Evolutionary conservation across 176 grass and related monocot species (phyloP).

Genomic region (Stipa capillata): DNA sequence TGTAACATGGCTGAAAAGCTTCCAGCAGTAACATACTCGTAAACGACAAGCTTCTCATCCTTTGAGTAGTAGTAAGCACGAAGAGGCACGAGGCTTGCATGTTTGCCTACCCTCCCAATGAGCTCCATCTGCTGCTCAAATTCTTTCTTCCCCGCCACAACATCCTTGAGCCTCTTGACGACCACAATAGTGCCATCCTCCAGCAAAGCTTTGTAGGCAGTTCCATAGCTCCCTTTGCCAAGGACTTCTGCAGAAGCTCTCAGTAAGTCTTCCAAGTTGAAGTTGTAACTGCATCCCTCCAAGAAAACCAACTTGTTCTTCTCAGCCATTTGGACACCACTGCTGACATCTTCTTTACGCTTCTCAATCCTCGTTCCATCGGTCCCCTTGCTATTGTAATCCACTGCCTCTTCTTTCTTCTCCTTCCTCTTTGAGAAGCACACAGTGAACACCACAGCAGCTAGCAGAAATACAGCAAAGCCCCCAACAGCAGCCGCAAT

Average conservation of each 20-base stretch:
- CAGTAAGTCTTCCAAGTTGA: conserved; percentile 90
- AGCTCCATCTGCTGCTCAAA: conserved; percentile 98
- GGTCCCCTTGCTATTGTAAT: conserved; percentile 28
- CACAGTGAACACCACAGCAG: conserved; percentile 39
- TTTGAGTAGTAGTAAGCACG: conserved; percentile 98
- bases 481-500: conserved; percentile 52
- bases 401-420: conserved; percentile 25
- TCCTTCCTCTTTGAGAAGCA: conserved; percentile 75
- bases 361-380: conserved; percentile 48
- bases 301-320: conserved; percentile 96
- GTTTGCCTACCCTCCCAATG: conserved; percentile 67
- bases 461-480: conserved; percentile 60
- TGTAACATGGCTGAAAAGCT: conserved; percentile 82
- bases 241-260: conserved; percentile 95
- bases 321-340: conserved; percentile 76
- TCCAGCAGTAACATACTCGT: conserved; percentile 62
- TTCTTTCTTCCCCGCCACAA: conserved; percentile 83
- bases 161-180: conserved; percentile 94
- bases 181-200: conserved; percentile 81
- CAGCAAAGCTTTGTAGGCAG: conserved; percentile 85
- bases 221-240: conserved; percentile 90
- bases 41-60: conserved; percentile 96
- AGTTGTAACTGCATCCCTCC: conserved; percentile 84
- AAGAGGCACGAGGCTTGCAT: conserved; percentile 57
- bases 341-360: conserved; percentile 69